phyloP scores from a whole-genome alignment of 169 alveolate species.

The Eimeria sp. region DNA sequence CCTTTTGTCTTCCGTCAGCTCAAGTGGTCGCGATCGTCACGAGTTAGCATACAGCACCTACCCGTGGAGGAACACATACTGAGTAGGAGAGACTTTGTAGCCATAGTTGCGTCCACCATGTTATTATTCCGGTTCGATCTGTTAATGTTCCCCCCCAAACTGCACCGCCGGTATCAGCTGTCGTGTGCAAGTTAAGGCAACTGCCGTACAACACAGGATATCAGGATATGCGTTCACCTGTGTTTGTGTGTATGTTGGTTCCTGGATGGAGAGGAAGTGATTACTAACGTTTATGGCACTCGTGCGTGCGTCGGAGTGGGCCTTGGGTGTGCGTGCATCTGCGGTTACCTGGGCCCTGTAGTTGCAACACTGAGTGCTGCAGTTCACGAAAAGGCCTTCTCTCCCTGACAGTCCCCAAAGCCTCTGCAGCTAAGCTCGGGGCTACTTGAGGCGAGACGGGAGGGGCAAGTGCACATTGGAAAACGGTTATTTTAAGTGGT shows the following conservation, averaged over 20 bases:
- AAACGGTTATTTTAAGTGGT: background rate
- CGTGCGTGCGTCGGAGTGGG: background rate
- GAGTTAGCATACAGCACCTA: background rate
- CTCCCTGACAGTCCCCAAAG: background rate
- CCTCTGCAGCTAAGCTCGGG: background rate
- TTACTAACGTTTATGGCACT: background rate
- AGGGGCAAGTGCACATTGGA: background rate
- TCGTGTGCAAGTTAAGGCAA: background rate
- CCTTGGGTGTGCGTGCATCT: background rate
- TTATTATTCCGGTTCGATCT: background rate
- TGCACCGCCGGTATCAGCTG: constrained; percentile 6
- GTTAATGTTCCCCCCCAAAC: background rate
- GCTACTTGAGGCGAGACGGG: background rate
- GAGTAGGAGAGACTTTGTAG: background rate
- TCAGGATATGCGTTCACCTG: background rate
- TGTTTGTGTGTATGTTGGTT: background rate
- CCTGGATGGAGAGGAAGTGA: background rate
- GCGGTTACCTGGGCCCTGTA: background rate
- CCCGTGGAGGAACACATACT: background rate
- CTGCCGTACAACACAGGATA: background rate
- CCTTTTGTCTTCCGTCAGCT: background rate
- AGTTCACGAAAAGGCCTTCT: background rate
- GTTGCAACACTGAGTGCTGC: background rate
- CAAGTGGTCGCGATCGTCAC: constrained; percentile 6
- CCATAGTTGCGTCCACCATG: background rate